Base-by-base conservation (phyloP, 1,284 basidiomycete genomes). In the Boletus calvinii region DNA sequence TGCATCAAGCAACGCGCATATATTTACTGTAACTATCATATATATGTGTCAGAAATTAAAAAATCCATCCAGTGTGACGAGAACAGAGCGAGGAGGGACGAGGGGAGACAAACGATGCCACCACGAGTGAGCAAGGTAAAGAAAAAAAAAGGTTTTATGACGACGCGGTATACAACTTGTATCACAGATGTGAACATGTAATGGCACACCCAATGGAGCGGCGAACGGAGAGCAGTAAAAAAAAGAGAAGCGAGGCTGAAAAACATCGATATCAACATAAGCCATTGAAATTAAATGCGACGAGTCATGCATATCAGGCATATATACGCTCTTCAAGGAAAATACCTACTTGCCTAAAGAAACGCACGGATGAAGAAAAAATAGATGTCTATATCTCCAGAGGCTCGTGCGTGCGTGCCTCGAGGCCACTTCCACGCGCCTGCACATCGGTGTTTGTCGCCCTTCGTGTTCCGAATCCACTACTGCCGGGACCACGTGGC, bases 381-480 rank as follows among this genome's bases (percentile, higher is more conserved):
- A 26, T 9, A n/a, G 34, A 34, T 46, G 32, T 70, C 59, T 76
- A 92, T 78, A 92, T 83, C 69, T 91, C 90, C 72, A 91, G 69
- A 48, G 87, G 87, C 74, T 92, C 87, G 72, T 90, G 87, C 59
- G 87, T 87, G 69, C 85, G 80, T 62, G 87, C 80, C 64, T 92
- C 90, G 62, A 91, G 80, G 67, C 84, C 85, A 71, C 29, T 62
- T 51, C 79, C 80, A 72, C 81, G 77, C 47, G 73, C 67, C 65
- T 78, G 78, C 58, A 71, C 73, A 65, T 89, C 85, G 59, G 75
- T 77, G 46, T 72, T 72, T 24, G 76, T 75, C 30, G 74, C 72
- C 57, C 87, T 77, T 56, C 90, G 78, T 58, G 75, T 75, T 38
- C 77, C 79, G 62, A 92, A 92, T 15, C 88, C 89, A 46, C 81